Evolutionary conservation across 129 eudicot species (phyloP), one percentile per base, ranked within the genome.

Genomic region (Erigeron canadensis): DNA sequence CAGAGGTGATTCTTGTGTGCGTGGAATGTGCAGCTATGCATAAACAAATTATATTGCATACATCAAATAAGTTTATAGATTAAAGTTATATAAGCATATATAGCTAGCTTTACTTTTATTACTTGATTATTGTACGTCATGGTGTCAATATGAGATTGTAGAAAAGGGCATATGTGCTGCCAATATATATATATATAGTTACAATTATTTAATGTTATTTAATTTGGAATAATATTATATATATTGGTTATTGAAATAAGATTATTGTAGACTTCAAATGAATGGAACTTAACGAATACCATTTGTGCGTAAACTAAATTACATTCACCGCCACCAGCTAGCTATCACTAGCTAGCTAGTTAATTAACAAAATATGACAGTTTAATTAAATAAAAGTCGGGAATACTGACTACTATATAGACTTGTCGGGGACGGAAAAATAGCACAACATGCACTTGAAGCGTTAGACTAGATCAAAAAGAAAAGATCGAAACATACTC

Each of bases 21-120:
- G 56, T 59, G 91, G 95, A 45, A 79, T 88, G 85, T 88, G 95
- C 65, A 79, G 70, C 71, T 88, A 88, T 28, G 88, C 84, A 0
- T 85, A 79, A 67, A 51, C 11, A 23, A 19, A 48, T 0, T 21
- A 10, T 48, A 15, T 2, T 28, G 3, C 34, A 28, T 0, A 28
- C 34, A 28, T 28, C 34, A 11, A 15, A 8, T 58, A 44, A 21
- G 3, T 21, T 47, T 1, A n/a, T 39, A 34, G 12, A 57, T 76
- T 12, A 38, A 57, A 13, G 45, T 19, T 15, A 8, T 41, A n/a
- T n/a, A n/a, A n/a, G n/a, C n/a, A n/a, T n/a, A n/a, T n/a, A n/a
- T n/a, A n/a, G n/a, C n/a, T n/a, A 43, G 44, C 10, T 12, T 12
- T 17, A 23, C 38, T 5, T 41, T 5, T 68, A 59, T 15, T 28